Conservation (phyloP, 192 early-diverging fungal genomes). For the Haplosporangium gracile region DNA sequence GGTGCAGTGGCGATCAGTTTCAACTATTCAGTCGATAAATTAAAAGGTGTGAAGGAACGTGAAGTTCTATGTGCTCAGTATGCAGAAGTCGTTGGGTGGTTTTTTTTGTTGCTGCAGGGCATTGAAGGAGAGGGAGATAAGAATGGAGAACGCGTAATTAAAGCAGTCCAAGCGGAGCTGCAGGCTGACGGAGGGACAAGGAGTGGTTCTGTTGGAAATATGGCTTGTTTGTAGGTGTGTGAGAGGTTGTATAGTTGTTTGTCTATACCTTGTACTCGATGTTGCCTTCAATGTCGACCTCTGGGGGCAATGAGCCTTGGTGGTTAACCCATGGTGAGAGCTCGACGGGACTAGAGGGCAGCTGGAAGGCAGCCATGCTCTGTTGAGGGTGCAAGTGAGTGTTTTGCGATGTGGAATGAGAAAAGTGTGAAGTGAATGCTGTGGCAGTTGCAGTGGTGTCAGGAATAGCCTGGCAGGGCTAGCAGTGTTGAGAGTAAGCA, state of each 20-base stretch:
- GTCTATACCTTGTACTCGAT: constrained; percentile 86
- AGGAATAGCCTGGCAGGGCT: background rate
- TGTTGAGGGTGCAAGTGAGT: background rate
- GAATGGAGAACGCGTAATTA: constrained; percentile 1
- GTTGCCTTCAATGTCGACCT: constrained; percentile 88
- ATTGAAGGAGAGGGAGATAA: background rate
- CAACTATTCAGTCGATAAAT: constrained; percentile 63
- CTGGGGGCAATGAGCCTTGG: constrained; percentile 73
- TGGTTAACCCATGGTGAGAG: constrained; percentile 51
- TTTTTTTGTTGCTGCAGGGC: background rate
- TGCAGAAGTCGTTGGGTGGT: background rate
- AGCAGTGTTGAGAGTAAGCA: background rate
- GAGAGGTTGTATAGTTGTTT: background rate
- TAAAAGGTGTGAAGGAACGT: background rate
- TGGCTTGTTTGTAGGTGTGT: background rate
- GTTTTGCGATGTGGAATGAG: background rate
- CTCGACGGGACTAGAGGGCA: constrained; percentile 24
- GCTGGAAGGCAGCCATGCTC: constrained; percentile 44
- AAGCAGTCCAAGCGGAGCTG: constrained; percentile 21
- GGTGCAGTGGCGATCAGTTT: constrained; percentile 74
- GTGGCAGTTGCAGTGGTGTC: background rate
- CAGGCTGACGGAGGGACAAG: background rate
- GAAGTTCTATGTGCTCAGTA: background rate
- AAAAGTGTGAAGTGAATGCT: background rate
- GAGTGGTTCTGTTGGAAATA: constrained; percentile 3